Evolutionary conservation across 2,329 filamentous ascomycete genomes (phyloP).

Genomic region (Colletotrichum gigasporum): DNA sequence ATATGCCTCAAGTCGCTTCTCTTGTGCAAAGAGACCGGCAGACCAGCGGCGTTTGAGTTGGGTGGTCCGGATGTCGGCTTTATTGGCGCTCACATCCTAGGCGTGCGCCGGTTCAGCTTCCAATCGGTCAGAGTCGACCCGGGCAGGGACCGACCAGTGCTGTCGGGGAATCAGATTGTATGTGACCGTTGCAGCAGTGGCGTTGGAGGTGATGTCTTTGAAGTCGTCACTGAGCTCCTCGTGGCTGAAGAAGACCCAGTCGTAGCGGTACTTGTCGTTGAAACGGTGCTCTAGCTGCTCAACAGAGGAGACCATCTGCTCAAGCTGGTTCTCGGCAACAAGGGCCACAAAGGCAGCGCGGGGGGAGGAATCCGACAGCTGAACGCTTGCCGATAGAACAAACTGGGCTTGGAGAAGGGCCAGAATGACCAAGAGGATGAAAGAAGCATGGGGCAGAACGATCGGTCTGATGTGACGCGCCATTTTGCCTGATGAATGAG

Average conservation of each 20-base stretch:
- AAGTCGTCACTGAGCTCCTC: conserved; percentile 81
- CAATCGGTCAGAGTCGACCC: conserved; percentile 75
- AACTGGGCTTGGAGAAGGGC: background rate
- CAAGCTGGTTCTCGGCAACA: conserved; percentile 76
- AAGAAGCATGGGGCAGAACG: background rate
- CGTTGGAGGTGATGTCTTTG: conserved; percentile 72
- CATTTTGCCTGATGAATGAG: background rate
- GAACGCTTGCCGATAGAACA: conserved; percentile 1
- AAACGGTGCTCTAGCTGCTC: conserved; percentile 66
- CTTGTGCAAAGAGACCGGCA: conserved; percentile 82
- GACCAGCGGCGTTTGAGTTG: conserved; percentile 87
- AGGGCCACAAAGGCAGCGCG: conserved; percentile 67
- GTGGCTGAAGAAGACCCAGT: conserved; percentile 90
- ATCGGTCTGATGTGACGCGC: background rate
- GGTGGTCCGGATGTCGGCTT: conserved; percentile 69
- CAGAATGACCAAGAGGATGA: background rate
- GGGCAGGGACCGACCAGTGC: conserved; percentile 79
- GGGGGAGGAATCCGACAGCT: conserved; percentile 36
- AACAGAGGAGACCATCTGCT: conserved; percentile 75
- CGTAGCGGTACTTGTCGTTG: conserved; percentile 85
- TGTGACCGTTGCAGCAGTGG: conserved; percentile 75
- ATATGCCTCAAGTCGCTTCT: conserved; percentile 72
- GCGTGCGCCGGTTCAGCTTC: conserved; percentile 71
- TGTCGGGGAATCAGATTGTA: conserved; percentile 80
- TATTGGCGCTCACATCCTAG: conserved; percentile 69